A percentile compares a stretch with the other conserved stretches of the same genome.
phyloP scores from a whole-genome alignment of 352 stramenopile genomes.

The Globisporangium polare region DNA sequence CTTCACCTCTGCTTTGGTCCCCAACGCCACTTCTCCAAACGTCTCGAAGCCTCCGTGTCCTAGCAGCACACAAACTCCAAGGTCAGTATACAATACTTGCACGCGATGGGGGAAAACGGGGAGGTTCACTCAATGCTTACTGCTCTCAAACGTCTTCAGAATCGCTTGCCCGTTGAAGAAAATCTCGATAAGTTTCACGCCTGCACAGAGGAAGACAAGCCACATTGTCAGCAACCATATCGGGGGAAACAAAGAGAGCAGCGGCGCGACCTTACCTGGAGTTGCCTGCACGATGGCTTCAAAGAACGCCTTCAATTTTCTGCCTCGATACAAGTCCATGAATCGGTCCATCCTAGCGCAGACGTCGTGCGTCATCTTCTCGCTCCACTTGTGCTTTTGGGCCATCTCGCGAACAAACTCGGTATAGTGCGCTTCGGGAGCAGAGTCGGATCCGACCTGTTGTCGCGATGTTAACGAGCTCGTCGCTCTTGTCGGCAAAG shows the following conservation, averaged over 20 bases:
- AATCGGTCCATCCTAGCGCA: constrained; percentile 35
- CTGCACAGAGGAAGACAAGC: constrained; percentile 15
- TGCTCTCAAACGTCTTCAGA: constrained; percentile 35
- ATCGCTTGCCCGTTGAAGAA: constrained; percentile 32
- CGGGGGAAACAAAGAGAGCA: neutral
- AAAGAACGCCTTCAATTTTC: constrained; percentile 39
- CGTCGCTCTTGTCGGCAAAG: neutral
- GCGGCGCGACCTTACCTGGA: constrained; percentile 20
- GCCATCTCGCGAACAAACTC: constrained; percentile 37
- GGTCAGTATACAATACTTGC: neutral
- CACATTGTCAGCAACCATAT: constrained; percentile 7
- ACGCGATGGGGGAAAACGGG: neutral
- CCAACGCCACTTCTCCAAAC: constrained; percentile 31
- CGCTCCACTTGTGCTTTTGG: constrained; percentile 27
- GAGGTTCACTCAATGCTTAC: constrained; percentile 20
- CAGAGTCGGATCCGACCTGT: neutral
- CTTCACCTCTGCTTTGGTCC: neutral
- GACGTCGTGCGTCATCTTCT: constrained; percentile 27
- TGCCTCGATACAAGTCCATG: constrained; percentile 35
- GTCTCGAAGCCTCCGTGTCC: constrained; percentile 32
- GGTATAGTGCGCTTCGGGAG: constrained; percentile 16
- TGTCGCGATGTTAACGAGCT: neutral
- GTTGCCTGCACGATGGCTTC: constrained; percentile 26
- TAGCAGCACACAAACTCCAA: constrained; percentile 10
- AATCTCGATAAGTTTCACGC: constrained; percentile 25